Base-by-base conservation (phyloP, 2,329 filamentous ascomycete species). In the Sporothrix mexicana region DNA sequence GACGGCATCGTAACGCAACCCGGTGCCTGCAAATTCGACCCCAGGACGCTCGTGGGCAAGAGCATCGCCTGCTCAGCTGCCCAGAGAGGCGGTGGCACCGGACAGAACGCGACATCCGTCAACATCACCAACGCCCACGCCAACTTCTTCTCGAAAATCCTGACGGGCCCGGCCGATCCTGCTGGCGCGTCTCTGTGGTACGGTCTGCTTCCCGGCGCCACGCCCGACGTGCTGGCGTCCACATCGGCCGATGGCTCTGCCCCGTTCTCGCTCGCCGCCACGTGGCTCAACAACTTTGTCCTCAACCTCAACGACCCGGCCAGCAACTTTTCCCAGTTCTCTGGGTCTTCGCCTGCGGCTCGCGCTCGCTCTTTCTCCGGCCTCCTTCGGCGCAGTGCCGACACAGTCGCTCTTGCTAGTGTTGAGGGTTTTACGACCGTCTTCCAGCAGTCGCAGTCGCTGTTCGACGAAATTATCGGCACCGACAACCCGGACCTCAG, bases 401-500 rank as follows among this genome's bases (percentile, higher is more conserved):
- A 43, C 36, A 62, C 59, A 7, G 43, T 36, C 2, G 59, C 59
- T 17, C 30, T 62, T 2, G 59, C 36, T 30, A 62, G 43, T 15
- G 36, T 20, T 8, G 30, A 62, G 36, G 59, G 30, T 9, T 62
- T 43, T 36, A 62, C 59, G 17, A 62, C 43, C 36, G 17, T 62
- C 30, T 62, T 62, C 36, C 30, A 62, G 36, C 59, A 62, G 59
- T 62, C 76, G 59, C 76, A 74, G n/a, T 23, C 25, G 17, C 15
- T 73, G 51, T 73, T 74, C n/a, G 72, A 69, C 71, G 51, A 36
- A 20, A 45, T 71, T 45, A 73, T 77, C 23, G 75, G 70, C 61
- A 74, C 78, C 20, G 71, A 74, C 15, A 76, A 83, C 72, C 82
- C 84, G 0, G 84, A 87, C 72, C 80, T 88, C 3, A 83, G 82